Conservation (phyloP, 495 filamentous ascomycete genomes). For the Wilcoxina mikolae region DNA sequence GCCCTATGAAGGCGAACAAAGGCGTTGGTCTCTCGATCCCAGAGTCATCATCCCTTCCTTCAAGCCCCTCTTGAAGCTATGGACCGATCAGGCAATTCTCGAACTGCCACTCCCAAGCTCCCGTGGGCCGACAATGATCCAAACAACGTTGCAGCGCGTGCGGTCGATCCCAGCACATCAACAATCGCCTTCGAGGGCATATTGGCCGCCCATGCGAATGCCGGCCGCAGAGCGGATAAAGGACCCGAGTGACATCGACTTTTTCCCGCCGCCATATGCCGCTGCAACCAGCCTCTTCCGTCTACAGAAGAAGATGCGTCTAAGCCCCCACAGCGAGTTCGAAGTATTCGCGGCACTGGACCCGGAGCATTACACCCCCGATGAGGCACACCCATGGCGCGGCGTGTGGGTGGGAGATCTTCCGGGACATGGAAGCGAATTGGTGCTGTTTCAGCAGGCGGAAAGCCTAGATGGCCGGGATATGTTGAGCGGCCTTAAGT, state of each 20-base stretch:
- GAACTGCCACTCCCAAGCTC: conserved; percentile 32
- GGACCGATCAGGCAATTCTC: conserved; percentile 44
- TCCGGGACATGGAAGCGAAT: conserved; percentile 75
- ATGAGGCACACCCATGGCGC: conserved; percentile 60
- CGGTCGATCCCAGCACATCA: neutral
- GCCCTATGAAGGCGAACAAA: conserved; percentile 40
- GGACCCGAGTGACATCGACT: conserved; percentile 31
- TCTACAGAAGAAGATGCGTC: conserved; percentile 55
- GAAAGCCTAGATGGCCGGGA: too few species aligned
- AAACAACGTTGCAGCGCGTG: neutral
- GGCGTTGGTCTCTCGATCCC: conserved; percentile 35
- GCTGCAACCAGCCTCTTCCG: conserved; percentile 53
- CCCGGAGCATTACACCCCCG: conserved; percentile 57
- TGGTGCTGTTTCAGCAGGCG: conserved; percentile 59
- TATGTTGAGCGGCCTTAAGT: conserved; percentile 36
- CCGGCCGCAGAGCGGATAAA: conserved; percentile 45
- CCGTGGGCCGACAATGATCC: too few species aligned
- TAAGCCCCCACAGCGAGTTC: conserved; percentile 41
- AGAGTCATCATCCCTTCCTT: conserved; percentile 64
- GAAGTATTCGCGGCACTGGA: conserved; percentile 65
- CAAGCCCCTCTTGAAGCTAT: conserved; percentile 50
- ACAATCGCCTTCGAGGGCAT: conserved; percentile 25
- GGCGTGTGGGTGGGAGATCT: conserved; percentile 93
- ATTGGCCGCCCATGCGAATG: conserved; percentile 62
- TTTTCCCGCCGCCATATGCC: conserved; percentile 34